phyloP scores from a whole-genome alignment of 2,329 filamentous ascomycete species.

The Mycosphaerella sp. region DNA sequence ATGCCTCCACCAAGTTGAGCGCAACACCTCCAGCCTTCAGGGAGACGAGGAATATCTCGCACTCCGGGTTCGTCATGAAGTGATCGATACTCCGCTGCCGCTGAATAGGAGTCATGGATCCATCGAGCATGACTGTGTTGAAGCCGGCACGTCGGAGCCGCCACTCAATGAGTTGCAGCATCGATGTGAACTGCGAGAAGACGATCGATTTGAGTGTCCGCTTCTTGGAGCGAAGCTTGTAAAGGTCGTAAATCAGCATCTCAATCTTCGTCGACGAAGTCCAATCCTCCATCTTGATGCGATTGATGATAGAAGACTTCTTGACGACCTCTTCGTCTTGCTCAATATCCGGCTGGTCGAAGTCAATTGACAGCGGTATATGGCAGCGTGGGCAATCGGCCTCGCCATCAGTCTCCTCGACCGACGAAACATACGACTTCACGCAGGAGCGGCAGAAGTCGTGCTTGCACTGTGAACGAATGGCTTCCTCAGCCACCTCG shows the following conservation, averaged over 20 bases:
- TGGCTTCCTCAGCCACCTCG: slow-evolving; percentile 89
- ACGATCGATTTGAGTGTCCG: slow-evolving; percentile 95
- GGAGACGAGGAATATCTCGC: slow-evolving; percentile 93
- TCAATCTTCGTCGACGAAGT: slow-evolving; percentile 98
- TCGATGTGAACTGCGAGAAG: slow-evolving; percentile 94
- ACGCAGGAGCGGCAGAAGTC: slow-evolving; percentile 83
- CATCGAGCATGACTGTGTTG: slow-evolving; percentile 96
- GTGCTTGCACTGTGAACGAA: slow-evolving; percentile 86
- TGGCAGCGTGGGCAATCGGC: slow-evolving; percentile 86
- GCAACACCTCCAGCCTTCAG: slow-evolving; percentile 95
- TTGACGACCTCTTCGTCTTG: slow-evolving; percentile 82
- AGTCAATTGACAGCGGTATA: slow-evolving; percentile 80
- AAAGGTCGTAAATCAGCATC: slow-evolving; percentile 87
- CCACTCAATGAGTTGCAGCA: slow-evolving; percentile 97
- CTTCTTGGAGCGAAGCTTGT: slow-evolving; percentile 85
- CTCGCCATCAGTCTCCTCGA: slow-evolving; percentile 55
- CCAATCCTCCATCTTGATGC: slow-evolving; percentile 99
- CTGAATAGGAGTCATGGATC: slow-evolving; percentile 88
- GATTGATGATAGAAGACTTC: slow-evolving; percentile 96
- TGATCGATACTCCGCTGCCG: slow-evolving; percentile 90
- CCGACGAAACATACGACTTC: slow-evolving; percentile 72
- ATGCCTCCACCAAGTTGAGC: slow-evolving; percentile 90
- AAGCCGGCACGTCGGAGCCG: slow-evolving; percentile 92
- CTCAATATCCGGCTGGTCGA: slow-evolving; percentile 92
- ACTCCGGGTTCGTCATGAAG: slow-evolving; percentile 91